Percentiles rank a stretch among this genome's conserved stretches.
Conservation (phyloP, 2,329 filamentous ascomycete genomes). For the Monosporascus sp. region DNA sequence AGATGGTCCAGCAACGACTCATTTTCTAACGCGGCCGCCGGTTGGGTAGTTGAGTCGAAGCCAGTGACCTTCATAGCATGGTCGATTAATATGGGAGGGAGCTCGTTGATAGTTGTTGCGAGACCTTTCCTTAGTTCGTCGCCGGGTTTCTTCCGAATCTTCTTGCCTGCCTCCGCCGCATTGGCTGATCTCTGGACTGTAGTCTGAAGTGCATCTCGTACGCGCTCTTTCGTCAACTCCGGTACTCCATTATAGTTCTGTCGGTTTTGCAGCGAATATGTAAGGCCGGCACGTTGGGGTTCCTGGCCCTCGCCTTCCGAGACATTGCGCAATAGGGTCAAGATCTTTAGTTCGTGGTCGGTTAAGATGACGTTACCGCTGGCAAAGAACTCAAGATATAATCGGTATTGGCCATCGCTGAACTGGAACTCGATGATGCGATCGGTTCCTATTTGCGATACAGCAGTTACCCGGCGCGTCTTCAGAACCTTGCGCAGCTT, state of each 20-base stretch:
- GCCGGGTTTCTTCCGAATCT: conserved; percentile 66
- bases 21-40: conserved; percentile 64
- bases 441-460: conserved; percentile 86
- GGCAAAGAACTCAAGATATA: conserved; percentile 95
- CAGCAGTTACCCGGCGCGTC: conserved; percentile 73
- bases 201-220: conserved; percentile 63
- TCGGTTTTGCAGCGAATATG: conserved; percentile 74
- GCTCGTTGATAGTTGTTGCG: conserved; percentile 78
- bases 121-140: conserved; percentile 76
- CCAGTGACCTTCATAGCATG: conserved; percentile 68
- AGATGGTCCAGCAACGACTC: conserved; percentile 60
- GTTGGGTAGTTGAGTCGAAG: conserved; percentile 64
- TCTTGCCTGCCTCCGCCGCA: conserved; percentile 50
- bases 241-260: conserved; percentile 80
- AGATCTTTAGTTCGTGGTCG: conserved; percentile 74
- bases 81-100: conserved; percentile 82
- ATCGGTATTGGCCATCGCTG: conserved; percentile 79
- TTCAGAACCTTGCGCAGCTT: conserved; percentile 83
- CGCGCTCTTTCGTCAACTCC: conserved; percentile 64
- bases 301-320: conserved; percentile 79
- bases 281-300: conserved; percentile 68
- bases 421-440: conserved; percentile 89
- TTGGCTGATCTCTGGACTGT: conserved; percentile 55
- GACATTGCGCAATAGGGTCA: conserved; percentile 76
- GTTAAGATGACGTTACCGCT: conserved; percentile 93